Evolutionary conservation across 345 rosid species (phyloP).

Genomic region (Eucalyptus paniculata): DNA sequence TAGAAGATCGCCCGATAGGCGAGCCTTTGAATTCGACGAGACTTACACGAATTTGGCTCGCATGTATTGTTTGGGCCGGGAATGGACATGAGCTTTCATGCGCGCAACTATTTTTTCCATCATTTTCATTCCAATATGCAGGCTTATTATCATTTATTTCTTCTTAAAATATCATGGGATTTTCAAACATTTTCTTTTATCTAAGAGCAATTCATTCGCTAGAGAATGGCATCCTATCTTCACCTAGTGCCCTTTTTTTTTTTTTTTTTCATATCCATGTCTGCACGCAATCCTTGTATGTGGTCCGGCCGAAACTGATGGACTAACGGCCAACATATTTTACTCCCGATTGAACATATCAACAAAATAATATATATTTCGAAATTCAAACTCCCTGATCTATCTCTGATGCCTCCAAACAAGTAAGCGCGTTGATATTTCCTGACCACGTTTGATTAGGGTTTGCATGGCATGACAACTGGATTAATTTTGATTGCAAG

Average conservation of each 20-base stretch:
- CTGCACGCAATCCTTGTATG: neutral
- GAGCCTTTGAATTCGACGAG: neutral
- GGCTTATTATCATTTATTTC: neutral
- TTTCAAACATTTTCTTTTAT: neutral
- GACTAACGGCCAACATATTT: neutral
- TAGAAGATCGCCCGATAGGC: neutral
- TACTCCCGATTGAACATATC: neutral
- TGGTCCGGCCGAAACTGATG: neutral
- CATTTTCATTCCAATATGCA: neutral
- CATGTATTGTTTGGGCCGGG: neutral
- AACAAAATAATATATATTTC: neutral
- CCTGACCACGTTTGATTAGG: neutral
- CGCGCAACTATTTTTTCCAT: neutral
- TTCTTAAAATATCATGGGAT: neutral
- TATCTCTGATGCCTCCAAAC: neutral
- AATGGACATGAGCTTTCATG: neutral
- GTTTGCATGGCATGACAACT: neutral
- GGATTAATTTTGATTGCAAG: neutral
- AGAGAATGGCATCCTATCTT: neutral
- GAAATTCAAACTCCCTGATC: neutral
- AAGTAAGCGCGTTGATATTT: neutral
- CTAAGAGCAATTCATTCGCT: neutral
- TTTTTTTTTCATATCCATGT: no score
- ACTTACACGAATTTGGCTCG: neutral
- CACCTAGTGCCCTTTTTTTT: neutral